Base-by-base conservation (phyloP, 1,284 basidiomycete species). In the Vanrija pseudolonga region DNA sequence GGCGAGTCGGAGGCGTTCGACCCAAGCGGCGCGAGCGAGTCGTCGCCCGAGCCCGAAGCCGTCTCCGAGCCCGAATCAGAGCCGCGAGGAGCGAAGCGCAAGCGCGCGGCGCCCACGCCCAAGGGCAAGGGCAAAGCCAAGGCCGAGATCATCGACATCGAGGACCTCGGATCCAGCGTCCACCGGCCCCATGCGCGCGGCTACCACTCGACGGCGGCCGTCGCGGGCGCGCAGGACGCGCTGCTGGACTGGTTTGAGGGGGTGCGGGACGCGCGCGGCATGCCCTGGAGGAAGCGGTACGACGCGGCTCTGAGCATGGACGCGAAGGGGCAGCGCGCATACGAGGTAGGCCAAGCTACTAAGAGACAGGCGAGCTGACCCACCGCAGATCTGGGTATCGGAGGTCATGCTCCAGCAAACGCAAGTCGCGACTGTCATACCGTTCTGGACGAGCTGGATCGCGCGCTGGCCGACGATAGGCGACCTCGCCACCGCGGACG, bases 321-420 rank as follows among this genome's bases (percentile, higher is more conserved):
- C 28, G 65, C 66, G 42, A 72, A 73, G 56, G 74, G 69, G 0
- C 76, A 78, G 55, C 56, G 75, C 22, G 75, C 75, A 19, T 77
- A 78, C 46, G 75, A 78, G 64, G 71, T 76, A 42, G 38, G 74
- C 62, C 15, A 45, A 11, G 46, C 22, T 52, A 20, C 11, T 24
- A 6, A 41, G 6, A 6, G 41, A 20, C 26, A 20, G 28, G 14
- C 15, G 38, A 18, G 17, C 41, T 22, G 46, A 22, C 17, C 1
- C 22, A 6, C 5, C 9, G 17, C 45, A 54, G 45, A 44, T 51
- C 43, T 23, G 54, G 69, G 74, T 96, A 43, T 90, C 88, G 12
- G 92, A 97, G 74, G 88, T 97, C 60, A 98, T 98, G 95, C 81
- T 97, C 6, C 95, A 98, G 72, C 95, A 98, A 74, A 98, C 95